Conservation (phyloP, 1,139 yeast species). For the Yamadazyma triangularis region DNA sequence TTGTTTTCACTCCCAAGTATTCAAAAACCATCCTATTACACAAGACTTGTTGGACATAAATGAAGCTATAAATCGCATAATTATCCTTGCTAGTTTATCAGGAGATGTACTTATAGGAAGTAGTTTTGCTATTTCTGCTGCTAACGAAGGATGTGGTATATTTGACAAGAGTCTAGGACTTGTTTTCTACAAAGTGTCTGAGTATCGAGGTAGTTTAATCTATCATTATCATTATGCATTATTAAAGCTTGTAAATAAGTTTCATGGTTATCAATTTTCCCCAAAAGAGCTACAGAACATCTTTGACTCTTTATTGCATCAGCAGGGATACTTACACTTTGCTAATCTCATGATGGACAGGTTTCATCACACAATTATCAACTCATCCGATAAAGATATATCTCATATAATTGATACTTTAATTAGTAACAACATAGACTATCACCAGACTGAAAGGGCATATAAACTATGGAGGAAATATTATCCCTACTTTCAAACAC, state of each 20-base stretch:
- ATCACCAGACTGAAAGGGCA: constrained; percentile 1
- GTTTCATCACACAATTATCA: constrained; percentile 2
- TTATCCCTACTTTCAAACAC: not conserved
- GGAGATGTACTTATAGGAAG: too few species aligned
- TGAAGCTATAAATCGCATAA: too few species aligned
- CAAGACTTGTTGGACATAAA: too few species aligned
- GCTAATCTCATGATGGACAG: constrained; percentile 14
- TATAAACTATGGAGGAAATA: not conserved
- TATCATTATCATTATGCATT: constrained; percentile 7
- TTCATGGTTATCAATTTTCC: constrained; percentile 1
- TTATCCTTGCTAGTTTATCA: too few species aligned
- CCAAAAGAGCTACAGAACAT: constrained; percentile 3
- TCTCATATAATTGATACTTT: constrained; percentile 5
- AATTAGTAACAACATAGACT: constrained; percentile 9
- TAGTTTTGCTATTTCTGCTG: too few species aligned
- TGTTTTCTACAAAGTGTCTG: too few species aligned
- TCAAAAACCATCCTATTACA: too few species aligned
- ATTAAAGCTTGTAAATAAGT: constrained; percentile 8
- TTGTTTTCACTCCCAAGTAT: not conserved
- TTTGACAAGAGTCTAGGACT: too few species aligned
- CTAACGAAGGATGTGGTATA: too few species aligned
- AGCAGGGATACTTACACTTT: constrained; percentile 9
- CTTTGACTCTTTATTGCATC: constrained; percentile 5
- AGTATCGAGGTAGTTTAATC: too few species aligned
- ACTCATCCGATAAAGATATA: not conserved